Conservation (phyloP, 176 grass and related monocot species). For the Tuctoria greenei region DNA sequence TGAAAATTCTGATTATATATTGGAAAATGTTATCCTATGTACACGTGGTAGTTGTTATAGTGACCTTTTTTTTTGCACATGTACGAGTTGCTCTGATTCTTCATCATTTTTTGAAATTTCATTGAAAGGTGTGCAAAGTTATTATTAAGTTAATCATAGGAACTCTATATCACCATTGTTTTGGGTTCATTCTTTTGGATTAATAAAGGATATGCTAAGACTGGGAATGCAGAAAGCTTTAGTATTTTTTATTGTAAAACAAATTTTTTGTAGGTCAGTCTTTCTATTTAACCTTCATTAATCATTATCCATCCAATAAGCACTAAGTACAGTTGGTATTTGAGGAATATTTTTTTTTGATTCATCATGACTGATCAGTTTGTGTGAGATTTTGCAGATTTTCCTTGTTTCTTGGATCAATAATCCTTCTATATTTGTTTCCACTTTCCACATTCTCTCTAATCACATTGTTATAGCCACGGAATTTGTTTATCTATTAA, state of each 20-base stretch:
- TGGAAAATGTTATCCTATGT: constrained; percentile 11
- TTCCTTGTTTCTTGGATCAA: neutral
- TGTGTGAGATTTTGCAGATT: neutral
- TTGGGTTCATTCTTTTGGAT: neutral
- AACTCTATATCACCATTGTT: neutral
- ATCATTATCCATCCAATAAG: neutral
- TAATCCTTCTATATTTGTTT: neutral
- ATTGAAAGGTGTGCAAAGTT: neutral
- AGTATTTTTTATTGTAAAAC: constrained; percentile 16
- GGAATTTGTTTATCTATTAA: neutral
- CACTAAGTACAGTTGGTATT: neutral
- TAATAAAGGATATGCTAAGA: neutral
- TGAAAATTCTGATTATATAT: constrained; percentile 15
- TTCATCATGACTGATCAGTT: too few relatives aligned
- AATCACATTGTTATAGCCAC: neutral
- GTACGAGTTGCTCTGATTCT: neutral
- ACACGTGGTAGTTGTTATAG: neutral
- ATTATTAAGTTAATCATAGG: neutral
- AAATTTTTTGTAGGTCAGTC: neutral
- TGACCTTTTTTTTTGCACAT: neutral
- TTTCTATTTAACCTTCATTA: neutral
- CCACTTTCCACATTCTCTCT: neutral
- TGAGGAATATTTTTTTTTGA: neutral
- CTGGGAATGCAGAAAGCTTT: neutral
- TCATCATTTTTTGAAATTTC: neutral